Base-by-base conservation (phyloP, 2,329 filamentous ascomycete genomes). In the Didymella keratinophila region DNA sequence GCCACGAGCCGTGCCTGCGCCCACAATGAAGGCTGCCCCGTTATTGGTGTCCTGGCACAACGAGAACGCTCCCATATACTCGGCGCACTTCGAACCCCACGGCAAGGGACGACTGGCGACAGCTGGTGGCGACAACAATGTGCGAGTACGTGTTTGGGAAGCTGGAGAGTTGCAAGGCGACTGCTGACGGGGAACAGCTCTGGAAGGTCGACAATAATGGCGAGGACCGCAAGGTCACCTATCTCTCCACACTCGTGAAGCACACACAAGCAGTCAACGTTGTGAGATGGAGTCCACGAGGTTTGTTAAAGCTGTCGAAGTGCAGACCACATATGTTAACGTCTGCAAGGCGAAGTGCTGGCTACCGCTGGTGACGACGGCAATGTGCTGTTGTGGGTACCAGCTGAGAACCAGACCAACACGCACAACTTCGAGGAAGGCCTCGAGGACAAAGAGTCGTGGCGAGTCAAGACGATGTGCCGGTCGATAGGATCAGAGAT, bases 1-100 rank as follows among this genome's bases (percentile, higher is more conserved):
- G 65, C 69, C 65, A 60, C 63, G 64, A 69, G 68, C 68, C 58
- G 64, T 64, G 50, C 18, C 53, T 45, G 25, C 56, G 41, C 53
- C 60, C 69, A 70, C 56, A 41, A 99, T 99, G 95, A 98, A 96
- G 86, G 93, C 93, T 75, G 89, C 92, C 74, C 94, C 95, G 70
- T 86, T 99, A 69, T 94, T 98, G 76, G 94, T 99, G 81, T 92
- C 96, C 83, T 99, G 95, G 95, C 96, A 99, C 80, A 92, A 97
- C 78, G 92, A 97, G 75, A 97, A 96, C 80, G 88, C 92, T 71
- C 95, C 95, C 58, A 93, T 99, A 76, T 99, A 98, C 81, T 97
- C 94, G 42, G 92, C 93, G 69, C 94, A 98, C 78, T 99, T 98
- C 76, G 94, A 99, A 76, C 92, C 92, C 46, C 86, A 92, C 74